Base-by-base conservation (phyloP, 805 yeast genomes). In the Jamesozyma hellenica region DNA sequence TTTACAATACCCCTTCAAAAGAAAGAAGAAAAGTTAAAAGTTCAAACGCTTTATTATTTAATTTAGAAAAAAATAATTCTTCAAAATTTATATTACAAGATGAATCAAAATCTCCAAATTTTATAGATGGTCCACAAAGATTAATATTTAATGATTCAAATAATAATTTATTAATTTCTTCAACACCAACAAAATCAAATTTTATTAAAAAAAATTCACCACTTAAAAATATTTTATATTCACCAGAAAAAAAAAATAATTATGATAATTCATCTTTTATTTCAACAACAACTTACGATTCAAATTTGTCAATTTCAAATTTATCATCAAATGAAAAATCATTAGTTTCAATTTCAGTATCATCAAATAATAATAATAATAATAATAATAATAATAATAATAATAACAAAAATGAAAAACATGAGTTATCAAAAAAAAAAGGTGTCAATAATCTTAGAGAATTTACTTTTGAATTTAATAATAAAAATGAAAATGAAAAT, bases 231-330 rank as follows among this genome's bases (percentile, higher is more conserved):
- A 18, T n/a, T 9, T 9, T 9, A 9, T 14, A 29, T n/a, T 9
- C 11, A n/a, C 16, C 16, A 6, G 32, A 29, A n/a, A 16, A 29
- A 13, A 15, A 29, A 29, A 9, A 14, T 14, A 29, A 35, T 14
- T 35, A 39, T 16, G 44, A 39, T 13, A 25, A 27, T 2, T 35
- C 38, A 18, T 50, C 54, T 11, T 27, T 34, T 11, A 65, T 66
- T 42, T 77, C 82, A 1, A 77, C 75, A 48, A 47, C 76, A 35
- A 73, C 80, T 30, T 78, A 77, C 45, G 82, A 77, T 51, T 76
- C 82, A 1, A 72, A 70, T 1, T 60, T 71, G 32, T 73, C 80
- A 8, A 36, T 35, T 4, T 37, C 42, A 8, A 28, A n/a, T 12
- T 15, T 13, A 18, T 27, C 32, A 18, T 27, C 18, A 16, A 38